phyloP scores from a whole-genome alignment of 192 early-diverging fungal genomes.

The Coemansia sp. region DNA sequence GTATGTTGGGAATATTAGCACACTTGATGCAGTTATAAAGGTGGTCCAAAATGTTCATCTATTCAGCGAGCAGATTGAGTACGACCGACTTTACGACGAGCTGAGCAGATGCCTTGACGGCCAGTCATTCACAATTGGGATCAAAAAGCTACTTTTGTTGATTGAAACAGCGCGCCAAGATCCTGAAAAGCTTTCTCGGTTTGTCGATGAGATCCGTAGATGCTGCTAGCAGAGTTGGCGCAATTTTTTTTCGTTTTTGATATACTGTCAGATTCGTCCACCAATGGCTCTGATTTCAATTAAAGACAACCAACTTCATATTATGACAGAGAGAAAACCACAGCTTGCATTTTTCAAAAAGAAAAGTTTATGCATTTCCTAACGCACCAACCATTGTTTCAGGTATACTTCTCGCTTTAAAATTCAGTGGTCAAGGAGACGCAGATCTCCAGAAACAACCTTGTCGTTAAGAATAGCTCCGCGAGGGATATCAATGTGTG shows the following conservation, averaged over 20 bases:
- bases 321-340: too few species aligned
- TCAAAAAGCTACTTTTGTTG: constrained; percentile 92
- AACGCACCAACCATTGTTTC: too few species aligned
- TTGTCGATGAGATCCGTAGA: constrained; percentile 30
- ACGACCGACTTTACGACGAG: constrained; percentile 53
- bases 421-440: constrained; percentile 74
- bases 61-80: constrained; percentile 68
- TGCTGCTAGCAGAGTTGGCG: constrained; percentile 18
- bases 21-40: constrained; percentile 66
- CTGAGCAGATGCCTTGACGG: constrained; percentile 60
- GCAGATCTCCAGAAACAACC: constrained; percentile 95
- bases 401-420: background rate
- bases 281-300: too few species aligned
- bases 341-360: too few species aligned
- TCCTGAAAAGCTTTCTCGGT: constrained; percentile 36
- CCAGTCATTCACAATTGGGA: constrained; percentile 68
- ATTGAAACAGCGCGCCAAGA: constrained; percentile 92
- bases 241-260: constrained; percentile 1
- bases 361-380: too few species aligned
- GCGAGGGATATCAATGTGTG: constrained; percentile 95
- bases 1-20: constrained; percentile 76
- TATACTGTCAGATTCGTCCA: background rate
- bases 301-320: too few species aligned
- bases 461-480: constrained; percentile 96
- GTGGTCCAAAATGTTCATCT: constrained; percentile 63